Base-by-base conservation (phyloP, 306 rosid genomes). In the Cicer pinnatifidum region DNA sequence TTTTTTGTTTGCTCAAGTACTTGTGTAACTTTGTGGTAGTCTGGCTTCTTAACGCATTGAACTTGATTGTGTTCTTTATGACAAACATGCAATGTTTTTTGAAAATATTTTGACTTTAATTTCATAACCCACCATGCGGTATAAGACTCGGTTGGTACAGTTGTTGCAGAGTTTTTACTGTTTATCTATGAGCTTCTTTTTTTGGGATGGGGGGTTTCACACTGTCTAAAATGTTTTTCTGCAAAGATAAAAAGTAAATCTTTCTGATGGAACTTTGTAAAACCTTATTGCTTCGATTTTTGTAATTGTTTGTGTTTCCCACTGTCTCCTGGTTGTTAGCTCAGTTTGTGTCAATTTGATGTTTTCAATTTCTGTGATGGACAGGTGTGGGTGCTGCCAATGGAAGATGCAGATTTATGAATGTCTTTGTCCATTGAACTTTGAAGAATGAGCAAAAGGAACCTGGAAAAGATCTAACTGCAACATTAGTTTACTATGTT, bases 371-470 rank as follows among this genome's bases (percentile, higher is more conserved):
- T 90, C 83, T 84, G 62, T 88, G 84, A 62, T 90, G 85, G 78
- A 78, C 96, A 91, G 97, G 98, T 85, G 80, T 77, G 64, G 81
- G 82, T 77, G 94, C 89, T 88, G 86, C 89, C 57, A 84, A 88
- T 78, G 96, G 91, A 79, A 86, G 90, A 72, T 83, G 92, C 83
- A 84, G 90, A 85, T 86, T 73, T 85, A 48, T 89, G 89, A 90
- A 93, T 79, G 85, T 91, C 84, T 91, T 75, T 84, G 96, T 88
- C 75, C 92, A 78, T 82, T 91, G 97, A 93, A 85, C 90, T 78
- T 82, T 91, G 96, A 93, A 85, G 96, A 85, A 85, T 73, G 84
- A 72, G 78, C 84, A 67, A 79, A 76, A 64, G 88, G 82, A 86
- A 78, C 82, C 77, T 64, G 83, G 81, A 75, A 82, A 83, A 76